Percentiles rank a stretch among this genome's conserved stretches.
Evolutionary conservation across 805 yeast genomes (phyloP).

Genomic region (Candida tammaniensis): DNA sequence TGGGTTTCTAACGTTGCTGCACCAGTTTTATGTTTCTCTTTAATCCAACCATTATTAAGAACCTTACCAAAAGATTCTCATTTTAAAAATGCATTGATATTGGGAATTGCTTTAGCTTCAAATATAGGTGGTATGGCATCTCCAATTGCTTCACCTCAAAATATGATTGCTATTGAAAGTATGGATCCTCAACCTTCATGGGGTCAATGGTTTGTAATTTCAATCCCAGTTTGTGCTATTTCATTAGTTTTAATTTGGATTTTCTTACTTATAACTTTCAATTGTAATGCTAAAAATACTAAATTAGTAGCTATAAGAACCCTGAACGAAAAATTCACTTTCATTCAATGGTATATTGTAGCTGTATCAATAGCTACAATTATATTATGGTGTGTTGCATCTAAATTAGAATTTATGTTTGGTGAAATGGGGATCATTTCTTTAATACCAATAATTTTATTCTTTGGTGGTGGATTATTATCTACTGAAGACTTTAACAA

Average conservation of each 20-base stretch:
- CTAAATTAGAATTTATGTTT: conserved; percentile 63
- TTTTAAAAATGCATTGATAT: conserved; percentile 39
- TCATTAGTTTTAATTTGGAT: conserved; percentile 44
- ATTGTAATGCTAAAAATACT: conserved; percentile 45
- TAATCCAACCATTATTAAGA: conserved; percentile 61
- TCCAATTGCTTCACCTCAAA: conserved; percentile 56
- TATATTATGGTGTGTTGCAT: conserved; percentile 84
- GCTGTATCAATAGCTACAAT: conserved; percentile 70
- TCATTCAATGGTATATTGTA: conserved; percentile 73
- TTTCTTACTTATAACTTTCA: conserved; percentile 54
- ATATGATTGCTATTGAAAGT: conserved; percentile 52
- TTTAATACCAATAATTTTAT: conserved; percentile 81
- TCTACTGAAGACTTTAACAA: conserved; percentile 91
- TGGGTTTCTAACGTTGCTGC: conserved; percentile 98
- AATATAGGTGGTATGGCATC: conserved; percentile 56
- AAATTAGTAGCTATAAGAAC: conserved; percentile 57
- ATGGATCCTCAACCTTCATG: conserved; percentile 52
- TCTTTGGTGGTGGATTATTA: conserved; percentile 86
- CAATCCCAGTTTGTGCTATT: conserved; percentile 45
- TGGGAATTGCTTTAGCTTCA: conserved; percentile 51
- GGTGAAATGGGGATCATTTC: conserved; percentile 99
- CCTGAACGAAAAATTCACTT: conserved; percentile 63
- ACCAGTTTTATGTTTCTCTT: conserved; percentile 88
- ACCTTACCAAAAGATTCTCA: conserved; percentile 40
- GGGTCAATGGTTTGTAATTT: conserved; percentile 57